Percentiles rank a stretch among this genome's conserved stretches.
phyloP scores from a whole-genome alignment of 257 asterid genomes.

The Nicotiana undulata region DNA sequence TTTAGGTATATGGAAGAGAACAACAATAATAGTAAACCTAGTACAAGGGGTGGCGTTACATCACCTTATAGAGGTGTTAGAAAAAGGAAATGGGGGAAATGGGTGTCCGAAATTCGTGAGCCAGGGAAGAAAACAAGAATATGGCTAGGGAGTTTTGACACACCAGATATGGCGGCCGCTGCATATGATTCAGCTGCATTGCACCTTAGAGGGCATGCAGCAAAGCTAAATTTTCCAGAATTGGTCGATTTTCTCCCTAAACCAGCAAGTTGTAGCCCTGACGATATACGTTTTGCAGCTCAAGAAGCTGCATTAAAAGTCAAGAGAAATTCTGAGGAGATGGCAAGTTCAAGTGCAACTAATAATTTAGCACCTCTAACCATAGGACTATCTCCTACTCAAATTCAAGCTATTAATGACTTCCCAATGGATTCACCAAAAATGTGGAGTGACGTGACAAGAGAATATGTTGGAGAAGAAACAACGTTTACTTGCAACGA shows the following conservation, averaged over 20 bases:
- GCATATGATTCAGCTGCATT: conserved; percentile 40
- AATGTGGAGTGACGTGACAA: conserved; percentile 6
- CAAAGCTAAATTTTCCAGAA: conserved; percentile 32
- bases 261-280: conserved; percentile 19
- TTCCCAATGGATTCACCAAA: conserved; percentile 33
- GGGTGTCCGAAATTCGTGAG: conserved; percentile 41
- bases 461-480: not conserved
- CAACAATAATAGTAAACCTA: not conserved
- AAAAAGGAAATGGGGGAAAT: conserved; percentile 46
- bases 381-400: conserved; percentile 23
- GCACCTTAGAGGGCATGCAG: conserved; percentile 26
- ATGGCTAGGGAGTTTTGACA: conserved; percentile 44
- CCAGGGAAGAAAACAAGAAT: conserved; percentile 34
- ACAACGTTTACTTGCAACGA: not conserved
- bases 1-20: not conserved
- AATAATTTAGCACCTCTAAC: conserved; percentile 7
- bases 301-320: conserved; percentile 22
- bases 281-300: conserved; percentile 29
- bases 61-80: conserved; percentile 34
- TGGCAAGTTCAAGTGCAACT: not conserved
- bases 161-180: conserved; percentile 35
- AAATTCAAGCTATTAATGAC: conserved; percentile 34
- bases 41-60: not conserved
- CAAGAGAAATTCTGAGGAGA: not conserved
- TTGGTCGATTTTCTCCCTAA: conserved; percentile 16